These are phyloP conservation scores for Venturiaceae sp. DNA, from an alignment of 2,329 filamentous ascomycete genomes.

Conservation along the genomic window DNA sequence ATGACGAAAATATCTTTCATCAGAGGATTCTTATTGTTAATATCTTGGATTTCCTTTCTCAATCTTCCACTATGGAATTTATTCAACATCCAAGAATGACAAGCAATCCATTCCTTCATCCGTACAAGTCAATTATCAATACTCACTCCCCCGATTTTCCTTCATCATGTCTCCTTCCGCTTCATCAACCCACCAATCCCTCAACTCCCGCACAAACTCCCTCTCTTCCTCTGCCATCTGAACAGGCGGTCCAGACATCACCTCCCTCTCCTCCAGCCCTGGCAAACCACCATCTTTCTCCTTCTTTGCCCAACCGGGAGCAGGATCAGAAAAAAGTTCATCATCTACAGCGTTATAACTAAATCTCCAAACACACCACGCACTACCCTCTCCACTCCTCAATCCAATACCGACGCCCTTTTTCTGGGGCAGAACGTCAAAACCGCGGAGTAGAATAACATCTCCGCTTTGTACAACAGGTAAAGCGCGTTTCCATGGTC, in stretches of 20 bases:
- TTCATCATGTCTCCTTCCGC: slow-evolving; percentile 11
- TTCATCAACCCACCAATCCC: slow-evolving; percentile 26
- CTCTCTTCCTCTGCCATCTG: slow-evolving; percentile 37
- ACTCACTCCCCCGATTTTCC: too few species aligned
- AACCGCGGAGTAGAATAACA: slow-evolving; percentile 32
- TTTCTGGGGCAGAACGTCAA: slow-evolving; percentile 31
- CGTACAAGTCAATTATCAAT: too few species aligned
- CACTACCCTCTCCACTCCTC: slow-evolving; percentile 30
- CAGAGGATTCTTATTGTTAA: too few species aligned
- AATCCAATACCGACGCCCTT: slow-evolving; percentile 20
- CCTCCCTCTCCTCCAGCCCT: slow-evolving; percentile 24
- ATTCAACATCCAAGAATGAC: too few species aligned
- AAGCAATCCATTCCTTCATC: too few species aligned
- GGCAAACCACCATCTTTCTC: slow-evolving; percentile 7
- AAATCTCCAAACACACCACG: slow-evolving; percentile 36
- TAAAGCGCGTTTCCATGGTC: slow-evolving; percentile 30
- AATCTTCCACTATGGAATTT: too few species aligned
- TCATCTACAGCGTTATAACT: slow-evolving; percentile 7
- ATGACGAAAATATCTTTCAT: too few species aligned
- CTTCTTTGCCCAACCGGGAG: slow-evolving; percentile 15
- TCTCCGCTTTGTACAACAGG: slow-evolving; percentile 32
- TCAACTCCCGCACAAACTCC: slow-evolving; percentile 27
- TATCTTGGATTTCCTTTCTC: too few species aligned
- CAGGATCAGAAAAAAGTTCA: slow-evolving; percentile 15
- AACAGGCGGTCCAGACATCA: slow-evolving; percentile 34